Percentiles rank a stretch among this genome's conserved stretches.
phyloP scores from a whole-genome alignment of 345 rosid species.

The Chamaenerion angustifolium region DNA sequence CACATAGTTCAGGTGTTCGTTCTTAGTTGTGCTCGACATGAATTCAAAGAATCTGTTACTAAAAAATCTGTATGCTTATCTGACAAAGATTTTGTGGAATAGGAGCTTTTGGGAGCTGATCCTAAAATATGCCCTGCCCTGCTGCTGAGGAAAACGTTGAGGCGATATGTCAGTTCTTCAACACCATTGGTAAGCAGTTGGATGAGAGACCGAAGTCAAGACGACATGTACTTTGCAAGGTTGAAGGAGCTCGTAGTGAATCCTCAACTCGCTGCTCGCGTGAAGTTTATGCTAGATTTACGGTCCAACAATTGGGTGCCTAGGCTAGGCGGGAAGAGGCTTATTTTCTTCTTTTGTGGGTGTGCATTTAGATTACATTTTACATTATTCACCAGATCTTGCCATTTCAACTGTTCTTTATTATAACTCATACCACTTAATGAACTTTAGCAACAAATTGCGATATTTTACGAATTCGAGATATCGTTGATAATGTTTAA shows the following conservation, averaged over 20 bases:
- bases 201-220: constrained; percentile 44
- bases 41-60: background rate
- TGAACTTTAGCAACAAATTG: constrained; percentile 25
- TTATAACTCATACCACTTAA: constrained; percentile 41
- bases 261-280: constrained; percentile 42
- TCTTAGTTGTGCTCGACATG: background rate
- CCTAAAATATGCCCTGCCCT: constrained; percentile 43
- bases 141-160: constrained; percentile 88
- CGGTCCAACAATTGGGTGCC: constrained; percentile 75
- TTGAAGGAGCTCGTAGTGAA: constrained; percentile 43
- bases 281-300: constrained; percentile 64
- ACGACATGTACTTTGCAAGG: constrained; percentile 41
- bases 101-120: constrained; percentile 78
- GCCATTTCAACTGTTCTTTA: too few species aligned
- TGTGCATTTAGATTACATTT: too few species aligned
- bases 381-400: too few species aligned
- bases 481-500: too few species aligned
- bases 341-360: constrained; percentile 12
- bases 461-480: constrained; percentile 11
- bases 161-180: constrained; percentile 73
- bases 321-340: constrained; percentile 79
- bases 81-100: constrained; percentile 10
- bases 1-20: constrained; percentile 60
- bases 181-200: constrained; percentile 73
- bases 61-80: too few species aligned